phyloP scores from a whole-genome alignment of 805 yeast species.

The Saturnispora galanensis region DNA sequence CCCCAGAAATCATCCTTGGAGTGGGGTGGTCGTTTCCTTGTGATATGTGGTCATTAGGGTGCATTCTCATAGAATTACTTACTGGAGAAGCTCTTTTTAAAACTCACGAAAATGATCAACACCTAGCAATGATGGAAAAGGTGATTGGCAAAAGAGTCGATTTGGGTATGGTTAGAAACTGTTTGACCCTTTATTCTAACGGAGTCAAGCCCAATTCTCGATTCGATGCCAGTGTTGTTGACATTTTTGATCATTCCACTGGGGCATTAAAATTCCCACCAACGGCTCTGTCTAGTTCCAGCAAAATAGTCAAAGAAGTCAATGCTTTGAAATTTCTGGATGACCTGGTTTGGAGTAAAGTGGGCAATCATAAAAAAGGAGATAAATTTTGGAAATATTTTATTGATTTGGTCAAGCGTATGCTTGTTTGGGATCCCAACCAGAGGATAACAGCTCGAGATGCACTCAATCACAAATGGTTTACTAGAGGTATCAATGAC shows the following conservation, averaged over 20 bases:
- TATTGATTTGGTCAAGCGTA: constrained; percentile 38
- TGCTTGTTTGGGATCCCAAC: constrained; percentile 41
- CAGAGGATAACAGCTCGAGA: constrained; percentile 43
- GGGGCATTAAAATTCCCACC: constrained; percentile 28
- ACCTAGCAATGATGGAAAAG: constrained; percentile 88
- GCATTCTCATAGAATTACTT: constrained; percentile 80
- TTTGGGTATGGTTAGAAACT: constrained; percentile 24
- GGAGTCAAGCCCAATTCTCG: constrained; percentile 13
- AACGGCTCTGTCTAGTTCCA: constrained; percentile 22
- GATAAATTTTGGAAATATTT: constrained; percentile 80
- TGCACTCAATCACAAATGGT: constrained; percentile 64
- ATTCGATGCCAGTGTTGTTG: constrained; percentile 19
- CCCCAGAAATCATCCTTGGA: constrained; percentile 92
- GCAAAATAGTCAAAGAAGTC: constrained; percentile 29
- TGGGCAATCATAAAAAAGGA: constrained; percentile 34
- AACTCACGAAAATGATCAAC: constrained; percentile 91
- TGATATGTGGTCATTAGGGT: constrained; percentile 95
- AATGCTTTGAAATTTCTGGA: constrained; percentile 23
- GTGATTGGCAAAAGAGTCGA: constrained; percentile 51
- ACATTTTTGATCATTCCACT: constrained; percentile 23
- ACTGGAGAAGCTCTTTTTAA: constrained; percentile 93
- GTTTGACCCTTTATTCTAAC: constrained; percentile 19
- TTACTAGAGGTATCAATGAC: constrained; percentile 50
- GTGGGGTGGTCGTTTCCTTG: constrained; percentile 97
- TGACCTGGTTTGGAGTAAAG: constrained; percentile 21